A percentile compares a stretch with the other conserved stretches of the same genome.
phyloP scores from a whole-genome alignment of 768 basidiomycete genomes.

The Scleroderma bovista region DNA sequence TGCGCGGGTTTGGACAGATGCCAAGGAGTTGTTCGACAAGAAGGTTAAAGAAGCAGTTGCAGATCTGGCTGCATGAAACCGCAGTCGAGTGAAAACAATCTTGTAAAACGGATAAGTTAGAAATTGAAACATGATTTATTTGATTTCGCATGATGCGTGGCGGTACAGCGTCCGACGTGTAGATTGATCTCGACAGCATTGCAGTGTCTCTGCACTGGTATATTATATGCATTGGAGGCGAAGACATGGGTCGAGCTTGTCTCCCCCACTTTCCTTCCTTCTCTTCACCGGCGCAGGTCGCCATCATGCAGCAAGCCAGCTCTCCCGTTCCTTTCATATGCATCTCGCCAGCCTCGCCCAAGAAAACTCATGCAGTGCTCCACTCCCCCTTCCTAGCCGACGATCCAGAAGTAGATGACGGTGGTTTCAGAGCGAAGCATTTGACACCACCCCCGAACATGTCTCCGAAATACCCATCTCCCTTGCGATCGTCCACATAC shows the following conservation, averaged over 20 bases:
- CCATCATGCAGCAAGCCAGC: constrained; percentile 40
- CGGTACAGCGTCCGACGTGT: too few relatives aligned
- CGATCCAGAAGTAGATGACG: constrained; percentile 32
- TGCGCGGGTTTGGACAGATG: constrained; percentile 82
- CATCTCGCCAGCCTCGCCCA: constrained; percentile 63
- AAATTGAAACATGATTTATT: too few relatives aligned
- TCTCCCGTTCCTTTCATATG: constrained; percentile 59
- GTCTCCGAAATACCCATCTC: constrained; percentile 39
- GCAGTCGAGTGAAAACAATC: too few relatives aligned
- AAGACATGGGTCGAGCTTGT: not conserved
- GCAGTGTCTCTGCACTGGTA: not conserved
- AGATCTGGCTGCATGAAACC: not conserved
- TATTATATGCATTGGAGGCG: not conserved
- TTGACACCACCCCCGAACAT: constrained; percentile 44
- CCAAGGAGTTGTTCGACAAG: constrained; percentile 74
- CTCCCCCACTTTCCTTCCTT: not conserved
- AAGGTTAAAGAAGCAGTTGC: constrained; percentile 50
- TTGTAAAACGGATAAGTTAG: too few relatives aligned
- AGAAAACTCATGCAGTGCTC: constrained; percentile 45
- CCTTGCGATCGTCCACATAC: constrained; percentile 40
- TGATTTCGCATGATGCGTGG: too few relatives aligned
- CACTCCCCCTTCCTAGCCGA: constrained; percentile 54
- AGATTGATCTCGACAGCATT: too few relatives aligned
- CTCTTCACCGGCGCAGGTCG: constrained; percentile 46
- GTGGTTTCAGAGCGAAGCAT: constrained; percentile 52